Percentiles rank a stretch among this genome's conserved stretches.
Conservation (phyloP, 257 asterid genomes). For the Solanum raphanifolium region DNA sequence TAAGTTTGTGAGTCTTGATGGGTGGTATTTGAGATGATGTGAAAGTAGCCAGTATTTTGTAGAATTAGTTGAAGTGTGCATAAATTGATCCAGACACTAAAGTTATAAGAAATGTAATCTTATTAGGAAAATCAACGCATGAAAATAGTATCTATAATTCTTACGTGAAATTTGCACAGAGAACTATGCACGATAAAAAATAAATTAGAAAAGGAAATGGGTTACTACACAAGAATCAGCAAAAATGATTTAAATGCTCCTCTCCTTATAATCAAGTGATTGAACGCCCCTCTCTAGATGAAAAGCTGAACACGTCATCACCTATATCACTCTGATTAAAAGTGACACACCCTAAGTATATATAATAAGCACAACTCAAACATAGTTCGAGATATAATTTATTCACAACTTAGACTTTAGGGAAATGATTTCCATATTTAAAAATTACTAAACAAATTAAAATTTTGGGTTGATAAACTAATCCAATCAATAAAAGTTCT, state of each 20-base stretch:
- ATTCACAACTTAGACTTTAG: too few relatives aligned
- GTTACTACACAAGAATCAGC: neutral
- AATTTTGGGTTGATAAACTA: neutral
- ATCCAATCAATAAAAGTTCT: neutral
- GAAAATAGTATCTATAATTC: neutral
- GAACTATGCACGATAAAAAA: too few relatives aligned
- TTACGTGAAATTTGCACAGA: neutral
- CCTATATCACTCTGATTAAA: neutral
- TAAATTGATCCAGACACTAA: neutral
- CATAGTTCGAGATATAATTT: neutral
- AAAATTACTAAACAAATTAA: neutral
- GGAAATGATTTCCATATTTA: neutral
- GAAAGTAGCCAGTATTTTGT: fast-evolving
- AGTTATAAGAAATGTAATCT: neutral
- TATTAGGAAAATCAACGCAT: neutral
- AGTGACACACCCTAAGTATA: too few relatives aligned
- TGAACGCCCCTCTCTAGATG: too few relatives aligned
- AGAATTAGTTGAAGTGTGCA: neutral
- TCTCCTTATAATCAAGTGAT: neutral
- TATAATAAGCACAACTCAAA: neutral
- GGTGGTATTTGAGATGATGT: neutral
- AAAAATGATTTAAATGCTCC: too few relatives aligned
- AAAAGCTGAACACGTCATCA: neutral
- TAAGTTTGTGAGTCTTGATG: neutral
- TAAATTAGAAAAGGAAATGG: too few relatives aligned